A percentile compares a stretch with the other conserved stretches of the same genome.
Conservation (phyloP, 2,329 filamentous ascomycete species). For the Cryoendolithus antarcticus region DNA sequence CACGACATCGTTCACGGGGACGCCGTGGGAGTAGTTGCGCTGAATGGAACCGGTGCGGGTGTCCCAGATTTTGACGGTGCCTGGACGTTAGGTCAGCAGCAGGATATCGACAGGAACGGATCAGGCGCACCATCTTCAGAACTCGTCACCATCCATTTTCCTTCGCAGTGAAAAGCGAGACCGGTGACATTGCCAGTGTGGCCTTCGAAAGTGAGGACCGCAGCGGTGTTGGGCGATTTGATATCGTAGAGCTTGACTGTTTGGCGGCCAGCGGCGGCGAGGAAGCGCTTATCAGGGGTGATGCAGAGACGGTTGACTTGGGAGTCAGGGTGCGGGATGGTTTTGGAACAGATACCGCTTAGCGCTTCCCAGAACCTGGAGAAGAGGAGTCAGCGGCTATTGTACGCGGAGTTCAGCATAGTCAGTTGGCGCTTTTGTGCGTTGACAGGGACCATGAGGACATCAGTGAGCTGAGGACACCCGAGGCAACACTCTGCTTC, state of each 20-base stretch:
- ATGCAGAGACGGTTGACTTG: constrained; percentile 98
- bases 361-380: constrained; percentile 93
- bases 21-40: constrained; percentile 82
- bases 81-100: constrained; percentile 10
- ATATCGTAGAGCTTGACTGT: constrained; percentile 98
- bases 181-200: constrained; percentile 94
- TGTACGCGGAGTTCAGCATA: no score
- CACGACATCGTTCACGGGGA: constrained; percentile 92
- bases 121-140: constrained; percentile 62
- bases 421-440: no score
- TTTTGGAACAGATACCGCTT: constrained; percentile 93
- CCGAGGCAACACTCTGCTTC: no score
- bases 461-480: no score
- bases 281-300: constrained; percentile 91
- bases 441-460: no score
- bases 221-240: constrained; percentile 92
- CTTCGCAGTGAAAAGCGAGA: constrained; percentile 94
- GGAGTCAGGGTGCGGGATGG: constrained; percentile 94
- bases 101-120: not conserved
- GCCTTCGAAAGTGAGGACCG: constrained; percentile 85
- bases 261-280: constrained; percentile 69
- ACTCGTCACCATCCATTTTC: constrained; percentile 99
- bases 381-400: not conserved
- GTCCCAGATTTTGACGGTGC: constrained; percentile 92
- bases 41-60: constrained; percentile 76